phyloP scores from a whole-genome alignment of 202 grass and related monocot species.

The Sporobolus alterniflorus region DNA sequence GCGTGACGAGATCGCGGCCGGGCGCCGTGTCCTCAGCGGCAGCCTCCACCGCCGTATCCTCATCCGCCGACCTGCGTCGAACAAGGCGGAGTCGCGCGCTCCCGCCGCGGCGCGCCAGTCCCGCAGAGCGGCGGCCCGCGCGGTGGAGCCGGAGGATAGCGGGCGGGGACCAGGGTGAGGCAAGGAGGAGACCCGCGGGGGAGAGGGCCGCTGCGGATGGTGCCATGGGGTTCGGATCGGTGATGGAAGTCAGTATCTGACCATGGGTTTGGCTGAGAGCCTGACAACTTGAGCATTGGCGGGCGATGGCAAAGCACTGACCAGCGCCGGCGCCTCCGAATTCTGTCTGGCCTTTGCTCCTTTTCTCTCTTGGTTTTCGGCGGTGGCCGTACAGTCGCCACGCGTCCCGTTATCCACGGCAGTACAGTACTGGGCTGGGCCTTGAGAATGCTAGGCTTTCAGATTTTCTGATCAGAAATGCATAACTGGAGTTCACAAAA shows the following conservation, averaged over 20 bases:
- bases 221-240: constrained; percentile 23
- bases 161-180: constrained; percentile 14
- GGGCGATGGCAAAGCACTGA: not conserved
- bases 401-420: not conserved
- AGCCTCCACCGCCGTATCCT: constrained; percentile 34
- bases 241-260: not conserved
- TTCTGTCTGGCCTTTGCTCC: constrained; percentile 8
- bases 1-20: constrained; percentile 16
- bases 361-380: not conserved
- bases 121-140: not conserved
- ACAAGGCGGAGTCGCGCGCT: constrained; percentile 14
- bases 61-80: constrained; percentile 24
- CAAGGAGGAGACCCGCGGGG: constrained; percentile 21
- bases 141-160: not conserved
- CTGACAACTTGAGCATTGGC: not conserved
- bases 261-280: not conserved
- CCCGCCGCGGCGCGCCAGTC: not conserved
- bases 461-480: not conserved
- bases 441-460: not conserved
- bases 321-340: not conserved
- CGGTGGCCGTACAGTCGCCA: constrained; percentile 6
- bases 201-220: not conserved
- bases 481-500: too few relatives aligned
- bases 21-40: constrained; percentile 39
- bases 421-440: not conserved